Evolutionary conservation across 2,329 filamentous ascomycete genomes (phyloP), one percentile per base, ranked within the genome.

Genomic region (Chaetomium olivaceum): DNA sequence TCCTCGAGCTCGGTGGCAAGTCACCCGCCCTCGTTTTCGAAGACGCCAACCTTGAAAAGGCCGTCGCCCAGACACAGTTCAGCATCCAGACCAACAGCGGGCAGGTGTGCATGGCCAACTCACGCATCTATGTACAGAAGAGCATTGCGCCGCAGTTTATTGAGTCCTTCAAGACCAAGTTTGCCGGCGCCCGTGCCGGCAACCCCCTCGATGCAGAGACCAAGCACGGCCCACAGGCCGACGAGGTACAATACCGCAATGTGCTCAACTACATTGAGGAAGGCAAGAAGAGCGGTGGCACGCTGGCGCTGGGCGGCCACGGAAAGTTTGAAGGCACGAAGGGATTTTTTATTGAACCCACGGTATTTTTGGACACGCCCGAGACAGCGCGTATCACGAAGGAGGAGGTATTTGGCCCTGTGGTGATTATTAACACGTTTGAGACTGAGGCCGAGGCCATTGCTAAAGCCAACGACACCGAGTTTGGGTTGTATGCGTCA

Each of bases 1-100:
- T 85, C 2, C 80, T 90, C 21, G 88, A 90, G 76, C 84, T 88
- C 0, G 89, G 88, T n/a, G 89, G 89, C 56, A 91, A 91, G 75
- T 86, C 83, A 0, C 88, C 88, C 0, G 80, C 86, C 19, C 75
- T 91, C 21, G 79, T 90, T 5, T 90, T 91, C 65, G 84, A 85
- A 3, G 89, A 91, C 71, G 87, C 87, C 9, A 82, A 90, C 69
- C 71, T 90, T 33, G 86, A 87, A 5, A 83, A 85, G 70, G 85
- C 87, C 2, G 86, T 89, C 50, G 88, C 87, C 7, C 74, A 77
- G 48, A 78, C 79, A 1, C 73, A 76, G 68, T 68, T 71, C 68
- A 79, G 80, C 29, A 81, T 88, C 59, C 80, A 82, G 65, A 78
- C 77, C 67, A 82, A 86, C 72, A 82, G 81, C 61, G 85, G 87